phyloP scores from a whole-genome alignment of 1,139 yeast genomes.

The Candida sojae region DNA sequence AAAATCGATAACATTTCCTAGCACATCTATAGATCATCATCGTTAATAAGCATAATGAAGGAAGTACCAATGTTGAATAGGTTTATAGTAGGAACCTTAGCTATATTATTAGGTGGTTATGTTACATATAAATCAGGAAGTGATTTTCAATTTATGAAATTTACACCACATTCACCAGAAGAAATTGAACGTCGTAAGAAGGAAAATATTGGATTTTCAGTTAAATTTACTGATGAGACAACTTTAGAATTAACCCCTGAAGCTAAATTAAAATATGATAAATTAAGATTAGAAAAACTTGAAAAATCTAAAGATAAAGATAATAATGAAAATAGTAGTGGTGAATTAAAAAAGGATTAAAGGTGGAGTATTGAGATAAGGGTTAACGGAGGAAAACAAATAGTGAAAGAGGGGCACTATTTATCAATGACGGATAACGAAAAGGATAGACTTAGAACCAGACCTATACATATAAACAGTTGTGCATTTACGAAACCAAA shows the following conservation, averaged over 20 bases:
- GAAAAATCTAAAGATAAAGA: conserved; percentile 5
- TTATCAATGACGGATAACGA: too few relatives aligned
- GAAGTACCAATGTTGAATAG: conserved; percentile 39
- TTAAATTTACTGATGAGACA: conserved; percentile 35
- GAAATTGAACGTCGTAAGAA: conserved; percentile 40
- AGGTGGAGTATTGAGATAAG: too few relatives aligned
- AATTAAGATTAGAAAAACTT: conserved; percentile 23
- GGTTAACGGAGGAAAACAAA: too few relatives aligned
- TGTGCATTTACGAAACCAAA: too few relatives aligned
- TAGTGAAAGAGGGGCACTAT: too few relatives aligned
- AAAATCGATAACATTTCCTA: conserved; percentile 17
- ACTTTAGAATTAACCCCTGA: conserved; percentile 48
- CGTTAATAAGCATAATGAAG: neutral
- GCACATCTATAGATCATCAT: neutral
- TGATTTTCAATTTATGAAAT: conserved; percentile 44
- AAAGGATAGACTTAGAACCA: too few relatives aligned
- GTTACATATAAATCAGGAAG: conserved; percentile 28
- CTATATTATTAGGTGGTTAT: conserved; percentile 19
- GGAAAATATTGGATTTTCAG: conserved; percentile 32
- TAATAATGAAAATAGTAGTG: neutral
- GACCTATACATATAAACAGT: too few relatives aligned
- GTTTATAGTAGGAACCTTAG: conserved; percentile 39
- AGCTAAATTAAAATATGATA: conserved; percentile 36
- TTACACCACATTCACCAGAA: conserved; percentile 39
- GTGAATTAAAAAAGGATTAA: too few relatives aligned